Conservation (phyloP, 495 filamentous ascomycete genomes). For the Neohortaea acidophila region DNA sequence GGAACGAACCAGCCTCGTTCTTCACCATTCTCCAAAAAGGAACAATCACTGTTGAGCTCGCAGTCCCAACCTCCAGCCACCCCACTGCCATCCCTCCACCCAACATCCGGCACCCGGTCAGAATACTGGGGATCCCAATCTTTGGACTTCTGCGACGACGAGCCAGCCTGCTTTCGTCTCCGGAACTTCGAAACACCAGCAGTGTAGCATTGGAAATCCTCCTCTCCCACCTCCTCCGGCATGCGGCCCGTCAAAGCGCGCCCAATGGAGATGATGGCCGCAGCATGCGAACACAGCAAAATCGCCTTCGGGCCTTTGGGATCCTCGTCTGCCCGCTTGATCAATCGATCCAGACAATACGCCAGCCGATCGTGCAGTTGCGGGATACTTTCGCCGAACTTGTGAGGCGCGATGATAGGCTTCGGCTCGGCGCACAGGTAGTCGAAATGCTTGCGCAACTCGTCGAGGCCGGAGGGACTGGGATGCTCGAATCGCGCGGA, state of each 20-base stretch:
- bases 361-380: conserved; percentile 70
- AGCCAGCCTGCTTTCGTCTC: conserved; percentile 18
- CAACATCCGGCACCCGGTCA: conserved; percentile 30
- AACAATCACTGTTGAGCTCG: conserved; percentile 65
- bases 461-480: conserved; percentile 43
- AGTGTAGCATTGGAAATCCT: conserved; percentile 81
- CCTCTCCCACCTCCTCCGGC: conserved; percentile 48
- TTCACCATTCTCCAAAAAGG: conserved; percentile 59
- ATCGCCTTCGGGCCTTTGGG: conserved; percentile 41
- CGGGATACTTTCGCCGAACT: conserved; percentile 58
- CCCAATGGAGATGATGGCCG: conserved; percentile 70
- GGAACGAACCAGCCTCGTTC: conserved; percentile 74
- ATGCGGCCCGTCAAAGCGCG: conserved; percentile 60
- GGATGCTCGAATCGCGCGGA: conserved; percentile 68
- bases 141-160: conserved; percentile 15
- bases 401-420: conserved; percentile 47
- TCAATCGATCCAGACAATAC: conserved; percentile 50
- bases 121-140: conserved; percentile 17
- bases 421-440: conserved; percentile 32
- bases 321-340: conserved; percentile 52
- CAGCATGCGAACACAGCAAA: conserved; percentile 81
- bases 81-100: conserved; percentile 50
- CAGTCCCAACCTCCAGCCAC: conserved; percentile 72
- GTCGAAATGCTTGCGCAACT: conserved; percentile 51
- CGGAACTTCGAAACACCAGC: conserved; percentile 57